These are phyloP conservation scores for Cryptosporidium canis DNA, from an alignment of 169 alveolate species.

Conservation along the genomic window DNA sequence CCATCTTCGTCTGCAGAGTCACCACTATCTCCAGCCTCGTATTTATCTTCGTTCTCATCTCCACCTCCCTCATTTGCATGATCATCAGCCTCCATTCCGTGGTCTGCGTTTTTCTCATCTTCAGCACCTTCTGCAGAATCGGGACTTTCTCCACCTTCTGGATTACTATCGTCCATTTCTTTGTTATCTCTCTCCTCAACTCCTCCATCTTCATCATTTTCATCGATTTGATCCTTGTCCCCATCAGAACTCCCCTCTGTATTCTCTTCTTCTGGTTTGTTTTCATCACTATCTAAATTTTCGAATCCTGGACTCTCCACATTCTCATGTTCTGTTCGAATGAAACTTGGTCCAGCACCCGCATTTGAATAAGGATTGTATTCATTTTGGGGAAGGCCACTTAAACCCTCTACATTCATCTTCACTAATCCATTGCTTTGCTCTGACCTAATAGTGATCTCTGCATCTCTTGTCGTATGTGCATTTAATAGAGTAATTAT, in stretches of 20 bases:
- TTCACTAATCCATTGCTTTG: conserved; percentile 19
- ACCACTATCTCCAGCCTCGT: neutral
- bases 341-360: neutral
- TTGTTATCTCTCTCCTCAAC: neutral
- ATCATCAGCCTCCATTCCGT: neutral
- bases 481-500: neutral
- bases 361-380: neutral
- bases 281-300: conserved; percentile 4
- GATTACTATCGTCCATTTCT: neutral
- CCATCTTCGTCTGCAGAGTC: neutral
- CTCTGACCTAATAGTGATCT: neutral
- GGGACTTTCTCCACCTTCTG: neutral
- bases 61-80: neutral
- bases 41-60: neutral
- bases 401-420: conserved; percentile 13
- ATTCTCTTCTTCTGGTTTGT: neutral
- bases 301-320: neutral
- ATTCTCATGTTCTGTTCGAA: neutral
- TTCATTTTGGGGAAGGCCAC: neutral
- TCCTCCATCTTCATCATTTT: neutral
- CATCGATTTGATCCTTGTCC: neutral
- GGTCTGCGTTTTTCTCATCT: neutral
- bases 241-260: no score
- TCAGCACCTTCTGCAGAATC: neutral
- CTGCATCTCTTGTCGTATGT: neutral